A percentile compares a stretch with the other conserved stretches of the same genome.
Evolutionary conservation across 192 early-diverging fungal genomes (phyloP).

Genomic region (Dissophora globulifera): DNA sequence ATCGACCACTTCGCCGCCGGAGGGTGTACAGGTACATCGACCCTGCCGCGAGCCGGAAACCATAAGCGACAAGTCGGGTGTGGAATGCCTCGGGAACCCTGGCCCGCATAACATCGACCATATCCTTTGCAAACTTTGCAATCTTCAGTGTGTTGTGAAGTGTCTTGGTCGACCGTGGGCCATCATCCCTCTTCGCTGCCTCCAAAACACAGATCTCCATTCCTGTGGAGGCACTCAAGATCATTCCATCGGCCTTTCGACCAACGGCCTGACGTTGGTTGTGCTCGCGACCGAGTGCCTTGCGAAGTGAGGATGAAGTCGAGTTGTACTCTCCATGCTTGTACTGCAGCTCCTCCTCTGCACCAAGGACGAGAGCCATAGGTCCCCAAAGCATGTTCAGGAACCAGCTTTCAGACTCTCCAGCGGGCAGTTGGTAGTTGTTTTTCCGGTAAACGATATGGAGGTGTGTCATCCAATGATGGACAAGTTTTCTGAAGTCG

Average conservation of each 20-base stretch:
- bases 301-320: not conserved
- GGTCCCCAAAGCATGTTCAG: not conserved
- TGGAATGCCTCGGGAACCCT: too few species aligned
- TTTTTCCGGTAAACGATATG: too few species aligned
- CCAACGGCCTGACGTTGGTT: not conserved
- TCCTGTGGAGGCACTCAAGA: not conserved
- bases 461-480: too few species aligned
- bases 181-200: conserved; percentile 1
- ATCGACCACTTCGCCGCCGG: too few species aligned
- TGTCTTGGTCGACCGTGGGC: not conserved
- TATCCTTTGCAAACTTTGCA: conserved; percentile 8
- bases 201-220: conserved; percentile 2
- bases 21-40: too few species aligned
- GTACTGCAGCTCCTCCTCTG: not conserved
- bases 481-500: not conserved
- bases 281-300: not conserved
- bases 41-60: too few species aligned
- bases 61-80: too few species aligned
- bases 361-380: not conserved
- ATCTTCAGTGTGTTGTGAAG: conserved; percentile 1
- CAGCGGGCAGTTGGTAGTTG: too few species aligned
- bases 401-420: too few species aligned
- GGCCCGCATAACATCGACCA: not conserved
- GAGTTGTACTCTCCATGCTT: too few species aligned
- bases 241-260: conserved; percentile 4